Evolutionary conservation across 129 eudicot genomes (phyloP).

Genomic region (Saposhnikovia divaricata): DNA sequence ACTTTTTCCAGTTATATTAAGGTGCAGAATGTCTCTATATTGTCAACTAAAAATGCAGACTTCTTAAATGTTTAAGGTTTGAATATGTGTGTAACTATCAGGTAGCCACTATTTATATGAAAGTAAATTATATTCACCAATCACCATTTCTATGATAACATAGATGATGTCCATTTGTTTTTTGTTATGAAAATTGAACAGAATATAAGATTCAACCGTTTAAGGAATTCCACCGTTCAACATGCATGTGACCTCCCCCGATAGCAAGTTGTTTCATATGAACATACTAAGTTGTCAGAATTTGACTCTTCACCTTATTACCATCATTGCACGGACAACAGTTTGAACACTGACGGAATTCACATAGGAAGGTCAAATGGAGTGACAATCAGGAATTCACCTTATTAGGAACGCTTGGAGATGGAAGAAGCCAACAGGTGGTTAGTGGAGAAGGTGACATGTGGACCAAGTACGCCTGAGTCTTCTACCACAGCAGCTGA

Average conservation of each 20-base stretch:
- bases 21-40: not conserved
- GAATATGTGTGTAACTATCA: no score
- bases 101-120: no score
- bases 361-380: conserved; percentile 29
- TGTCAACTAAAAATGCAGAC: no score
- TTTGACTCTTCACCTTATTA: conserved; percentile 9
- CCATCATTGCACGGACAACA: conserved; percentile 27
- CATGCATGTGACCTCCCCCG: conserved; percentile 29
- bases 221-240: conserved; percentile 24
- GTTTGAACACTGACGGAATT: conserved; percentile 61
- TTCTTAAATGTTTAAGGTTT: no score
- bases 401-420: not conserved
- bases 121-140: no score
- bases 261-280: conserved; percentile 49
- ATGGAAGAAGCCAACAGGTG: no score
- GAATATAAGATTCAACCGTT: conserved; percentile 16
- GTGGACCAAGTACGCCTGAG: conserved; percentile 10
- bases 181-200: not conserved
- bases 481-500: not conserved
- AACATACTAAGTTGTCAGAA: conserved; percentile 28
- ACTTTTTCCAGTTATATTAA: no score
- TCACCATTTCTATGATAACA: no score
- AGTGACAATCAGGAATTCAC: conserved; percentile 27
- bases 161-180: no score
- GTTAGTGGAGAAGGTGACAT: no score